phyloP scores from a whole-genome alignment of 2,329 filamentous ascomycete genomes.

The Colletotrichum chrysophilum region DNA sequence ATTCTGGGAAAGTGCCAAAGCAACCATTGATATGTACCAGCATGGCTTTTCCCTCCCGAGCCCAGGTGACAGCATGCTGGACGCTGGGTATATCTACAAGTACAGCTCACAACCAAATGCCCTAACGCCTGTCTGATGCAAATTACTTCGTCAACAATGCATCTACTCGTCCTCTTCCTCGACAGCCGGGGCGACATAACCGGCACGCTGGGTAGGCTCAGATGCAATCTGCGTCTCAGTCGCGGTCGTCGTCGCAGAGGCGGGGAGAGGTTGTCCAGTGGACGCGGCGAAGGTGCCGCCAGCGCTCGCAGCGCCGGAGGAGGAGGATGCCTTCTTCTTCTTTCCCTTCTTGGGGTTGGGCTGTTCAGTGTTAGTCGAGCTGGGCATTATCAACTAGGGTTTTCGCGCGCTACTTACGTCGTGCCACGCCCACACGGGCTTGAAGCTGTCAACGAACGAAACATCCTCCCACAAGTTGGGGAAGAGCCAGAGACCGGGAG shows the following conservation, averaged over 20 bases:
- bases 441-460: slow-evolving; percentile 97
- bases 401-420: slow-evolving; percentile 65
- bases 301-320: slow-evolving; percentile 33
- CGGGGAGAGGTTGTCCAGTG: slow-evolving; percentile 57
- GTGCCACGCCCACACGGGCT: slow-evolving; percentile 97
- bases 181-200: slow-evolving; percentile 57
- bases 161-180: slow-evolving; percentile 57
- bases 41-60: not conserved
- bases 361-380: slow-evolving; percentile 23
- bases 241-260: slow-evolving; percentile 61
- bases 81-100: slow-evolving; percentile 8
- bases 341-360: slow-evolving; percentile 62
- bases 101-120: not conserved
- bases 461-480: slow-evolving; percentile 99
- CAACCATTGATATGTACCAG: not conserved
- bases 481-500: slow-evolving; percentile 96
- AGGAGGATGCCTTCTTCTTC: slow-evolving; percentile 45
- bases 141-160: not conserved
- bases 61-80: slow-evolving; percentile 2
- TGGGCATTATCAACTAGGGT: not conserved
- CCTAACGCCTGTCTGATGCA: slow-evolving; percentile 20
- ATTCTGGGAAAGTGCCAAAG: not conserved
- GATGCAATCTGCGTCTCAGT: slow-evolving; percentile 60
- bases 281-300: slow-evolving; percentile 54
- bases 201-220: slow-evolving; percentile 40